Evolutionary conservation across 768 basidiomycete genomes (phyloP).

Genomic region (Hypholoma sublateritium): DNA sequence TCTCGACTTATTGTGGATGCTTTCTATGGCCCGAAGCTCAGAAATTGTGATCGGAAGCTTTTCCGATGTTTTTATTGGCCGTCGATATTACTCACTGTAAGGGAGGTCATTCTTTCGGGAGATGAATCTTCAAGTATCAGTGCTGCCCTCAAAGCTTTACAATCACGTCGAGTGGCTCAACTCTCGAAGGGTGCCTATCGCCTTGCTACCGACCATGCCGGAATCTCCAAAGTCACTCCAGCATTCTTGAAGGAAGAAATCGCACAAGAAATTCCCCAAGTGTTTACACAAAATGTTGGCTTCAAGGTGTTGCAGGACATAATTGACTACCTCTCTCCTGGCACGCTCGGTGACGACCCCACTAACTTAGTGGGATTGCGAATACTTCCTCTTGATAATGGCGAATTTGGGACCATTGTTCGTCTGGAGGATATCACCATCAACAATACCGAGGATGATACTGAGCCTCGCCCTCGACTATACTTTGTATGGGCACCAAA

Average conservation of each 20-base stretch:
- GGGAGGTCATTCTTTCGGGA: conserved; percentile 23
- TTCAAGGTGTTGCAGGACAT: conserved; percentile 23
- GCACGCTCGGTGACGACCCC: conserved; percentile 6
- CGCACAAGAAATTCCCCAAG: conserved; percentile 1
- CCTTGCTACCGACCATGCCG: conserved; percentile 13
- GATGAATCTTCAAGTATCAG: conserved; percentile 21
- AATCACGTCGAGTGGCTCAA: conserved; percentile 18
- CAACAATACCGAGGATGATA: not conserved
- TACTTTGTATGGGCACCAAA: conserved; percentile 28
- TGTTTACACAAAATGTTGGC: conserved; percentile 12
- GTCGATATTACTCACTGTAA: conserved; percentile 11
- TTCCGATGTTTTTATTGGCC: conserved; percentile 24
- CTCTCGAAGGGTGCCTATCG: conserved; percentile 20
- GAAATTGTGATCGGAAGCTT: conserved; percentile 19
- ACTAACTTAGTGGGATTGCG: conserved; percentile 26
- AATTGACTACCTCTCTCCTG: conserved; percentile 23
- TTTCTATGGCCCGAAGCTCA: conserved; percentile 29
- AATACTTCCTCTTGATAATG: conserved; percentile 37
- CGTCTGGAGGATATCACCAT: conserved; percentile 1
- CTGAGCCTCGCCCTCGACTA: too few relatives aligned
- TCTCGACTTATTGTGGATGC: conserved; percentile 22
- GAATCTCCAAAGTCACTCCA: conserved; percentile 23
- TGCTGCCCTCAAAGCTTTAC: conserved; percentile 20
- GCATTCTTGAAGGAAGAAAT: conserved; percentile 27
- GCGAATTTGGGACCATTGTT: conserved; percentile 26